phyloP scores from a whole-genome alignment of 805 yeast species.

The Saitoella complicata region DNA sequence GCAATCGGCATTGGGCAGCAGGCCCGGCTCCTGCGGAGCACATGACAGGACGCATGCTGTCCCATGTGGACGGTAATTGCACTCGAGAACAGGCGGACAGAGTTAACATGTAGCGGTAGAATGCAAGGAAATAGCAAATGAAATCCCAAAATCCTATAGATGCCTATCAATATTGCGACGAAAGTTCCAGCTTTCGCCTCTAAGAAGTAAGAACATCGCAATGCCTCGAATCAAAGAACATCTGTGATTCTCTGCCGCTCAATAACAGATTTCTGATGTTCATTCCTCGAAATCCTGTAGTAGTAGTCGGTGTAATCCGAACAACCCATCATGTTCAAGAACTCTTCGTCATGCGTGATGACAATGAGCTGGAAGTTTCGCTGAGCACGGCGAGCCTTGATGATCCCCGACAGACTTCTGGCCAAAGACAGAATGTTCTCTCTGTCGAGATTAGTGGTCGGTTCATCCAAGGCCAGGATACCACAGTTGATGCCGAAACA shows the following conservation, averaged over 20 bases:
- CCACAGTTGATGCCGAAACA: constrained; percentile 93
- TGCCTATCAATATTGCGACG: too few relatives aligned
- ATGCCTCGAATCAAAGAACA: constrained; percentile 3
- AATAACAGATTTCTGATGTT: constrained; percentile 65
- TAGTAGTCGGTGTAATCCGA: constrained; percentile 73
- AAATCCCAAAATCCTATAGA: too few relatives aligned
- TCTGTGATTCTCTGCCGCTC: constrained; percentile 24
- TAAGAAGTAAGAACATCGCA: too few relatives aligned
- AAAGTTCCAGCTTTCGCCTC: too few relatives aligned
- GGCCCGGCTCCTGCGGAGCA: too few relatives aligned
- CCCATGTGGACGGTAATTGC: too few relatives aligned
- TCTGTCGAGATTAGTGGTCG: constrained; percentile 85
- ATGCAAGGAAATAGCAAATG: too few relatives aligned
- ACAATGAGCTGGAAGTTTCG: constrained; percentile 85
- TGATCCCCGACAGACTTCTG: constrained; percentile 54
- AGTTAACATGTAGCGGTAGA: too few relatives aligned
- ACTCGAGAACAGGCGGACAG: too few relatives aligned
- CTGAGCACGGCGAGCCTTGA: constrained; percentile 58
- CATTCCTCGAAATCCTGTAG: constrained; percentile 66
- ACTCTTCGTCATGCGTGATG: constrained; percentile 91
- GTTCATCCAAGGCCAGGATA: constrained; percentile 91
- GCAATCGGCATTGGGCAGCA: too few relatives aligned
- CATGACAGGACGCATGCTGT: too few relatives aligned
- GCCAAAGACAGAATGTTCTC: constrained; percentile 85
- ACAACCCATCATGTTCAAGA: constrained; percentile 72